These are phyloP conservation scores for Colletotrichum plurivorum DNA, from an alignment of 2,329 filamentous ascomycete species.

Conservation along the genomic window DNA sequence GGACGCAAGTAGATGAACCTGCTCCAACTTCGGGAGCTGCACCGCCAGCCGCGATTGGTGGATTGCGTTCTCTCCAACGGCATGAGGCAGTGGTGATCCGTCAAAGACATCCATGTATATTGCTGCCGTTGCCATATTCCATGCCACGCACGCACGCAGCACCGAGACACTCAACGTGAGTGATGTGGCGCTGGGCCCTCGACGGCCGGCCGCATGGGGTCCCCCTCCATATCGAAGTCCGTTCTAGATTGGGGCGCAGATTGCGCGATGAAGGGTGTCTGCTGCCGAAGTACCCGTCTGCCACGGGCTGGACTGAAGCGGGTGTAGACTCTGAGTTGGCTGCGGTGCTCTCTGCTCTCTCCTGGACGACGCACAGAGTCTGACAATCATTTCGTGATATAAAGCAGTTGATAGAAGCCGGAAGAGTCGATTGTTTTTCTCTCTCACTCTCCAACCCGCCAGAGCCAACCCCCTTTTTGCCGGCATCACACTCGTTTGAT, in stretches of 20 bases:
- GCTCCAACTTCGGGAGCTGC: neutral
- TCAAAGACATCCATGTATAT: conserved; percentile 1
- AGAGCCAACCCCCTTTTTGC: conserved; percentile 6
- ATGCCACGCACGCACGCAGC: too few species aligned
- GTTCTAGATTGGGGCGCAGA: conserved; percentile 15
- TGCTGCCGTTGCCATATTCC: neutral
- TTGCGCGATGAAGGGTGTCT: conserved; percentile 11
- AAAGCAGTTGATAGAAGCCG: conserved; percentile 23
- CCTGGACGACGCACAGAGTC: conserved; percentile 43
- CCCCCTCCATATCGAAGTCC: conserved; percentile 1
- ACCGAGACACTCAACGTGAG: conserved; percentile 15
- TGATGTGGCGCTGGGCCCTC: conserved; percentile 17
- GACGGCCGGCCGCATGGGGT: conserved; percentile 28
- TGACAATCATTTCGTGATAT: conserved; percentile 34
- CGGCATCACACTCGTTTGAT: conserved; percentile 45
- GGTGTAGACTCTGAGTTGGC: neutral
- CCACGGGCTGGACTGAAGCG: neutral
- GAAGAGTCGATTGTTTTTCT: conserved; percentile 18
- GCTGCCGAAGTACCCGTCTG: conserved; percentile 16
- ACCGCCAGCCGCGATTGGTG: neutral
- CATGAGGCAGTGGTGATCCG: neutral
- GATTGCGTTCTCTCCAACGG: neutral
- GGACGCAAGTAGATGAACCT: neutral
- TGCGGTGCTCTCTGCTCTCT: neutral
- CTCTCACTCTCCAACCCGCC: neutral